Evolutionary conservation across 1,139 yeast species (phyloP), one percentile per base, ranked within the genome.

Genomic region (Blastobotrys capitulatus): DNA sequence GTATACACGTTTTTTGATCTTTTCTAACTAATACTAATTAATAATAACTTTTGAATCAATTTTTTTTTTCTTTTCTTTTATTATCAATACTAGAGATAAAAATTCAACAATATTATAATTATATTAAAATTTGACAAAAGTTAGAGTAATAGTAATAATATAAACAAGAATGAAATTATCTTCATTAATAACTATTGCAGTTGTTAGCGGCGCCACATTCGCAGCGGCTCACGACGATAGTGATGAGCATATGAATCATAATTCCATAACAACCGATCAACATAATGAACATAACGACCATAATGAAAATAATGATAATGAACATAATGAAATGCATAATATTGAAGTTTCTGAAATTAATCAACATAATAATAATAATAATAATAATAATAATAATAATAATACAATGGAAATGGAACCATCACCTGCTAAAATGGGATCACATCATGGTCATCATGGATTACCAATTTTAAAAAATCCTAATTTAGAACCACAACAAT

Each of bases 391-490:
- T 4, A 16, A 40, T 56, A 64, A 59, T 52, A 68, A 71, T 4
- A 75, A 74, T 79, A 75, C 76, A 19, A 36, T 13, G 22, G 48
- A 51, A 12, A 29, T 29, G 32, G 54, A 47, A 2, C 66, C 71
- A n/a, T 60, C 66, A 9, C 71, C 71, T 2, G 61, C 57, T 20
- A 54, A 63, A 6, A 58, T 58, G 57, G 56, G 56, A n/a, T 27
- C 32, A 6, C 48, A 50, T 44, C 60, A 54, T 42, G 62, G 56
- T 42, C 60, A 70, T 51, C 96, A 88, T 60, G 96, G 96, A 0
- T 64, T 78, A 53, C 92, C 96, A 0, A 86, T 89, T 40, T 72
- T 89, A 42, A 72, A 86, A 46, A 57, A 65, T 52, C 85, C 87
- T 1, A 61, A 78, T 27, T 71, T 89, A 44, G 75, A 81, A 37